phyloP scores from a whole-genome alignment of 1,139 yeast species.

The Geotrichum cucujoidarum region DNA sequence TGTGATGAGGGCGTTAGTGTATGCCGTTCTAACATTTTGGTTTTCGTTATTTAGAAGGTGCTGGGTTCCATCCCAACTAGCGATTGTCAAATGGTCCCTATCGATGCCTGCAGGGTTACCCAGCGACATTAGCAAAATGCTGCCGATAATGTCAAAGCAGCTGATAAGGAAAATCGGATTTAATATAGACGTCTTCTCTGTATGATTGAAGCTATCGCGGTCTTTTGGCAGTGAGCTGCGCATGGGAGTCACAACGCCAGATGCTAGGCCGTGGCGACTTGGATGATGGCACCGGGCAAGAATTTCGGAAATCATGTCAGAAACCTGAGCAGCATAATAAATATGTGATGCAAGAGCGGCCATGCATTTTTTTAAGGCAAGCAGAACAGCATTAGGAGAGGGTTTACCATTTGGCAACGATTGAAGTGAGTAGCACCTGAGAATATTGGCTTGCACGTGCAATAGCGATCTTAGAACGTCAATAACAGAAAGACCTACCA shows the following conservation, averaged over 20 bases:
- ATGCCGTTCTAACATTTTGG: constrained; percentile 29
- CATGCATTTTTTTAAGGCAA: constrained; percentile 42
- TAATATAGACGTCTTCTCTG: background rate
- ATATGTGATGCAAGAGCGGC: constrained; percentile 65
- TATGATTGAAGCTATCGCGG: background rate
- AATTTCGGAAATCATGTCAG: constrained; percentile 61
- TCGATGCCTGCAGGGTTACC: constrained; percentile 11
- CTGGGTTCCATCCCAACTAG: constrained; percentile 37
- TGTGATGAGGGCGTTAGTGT: constrained; percentile 27
- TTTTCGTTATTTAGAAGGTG: constrained; percentile 30
- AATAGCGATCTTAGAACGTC: constrained; percentile 68
- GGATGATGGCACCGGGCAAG: constrained; percentile 21
- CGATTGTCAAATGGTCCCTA: constrained; percentile 33
- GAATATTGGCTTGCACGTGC: constrained; percentile 45
- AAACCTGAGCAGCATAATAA: constrained; percentile 75
- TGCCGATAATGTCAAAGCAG: constrained; percentile 6
- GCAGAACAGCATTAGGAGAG: constrained; percentile 23
- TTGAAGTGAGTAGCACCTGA: constrained; percentile 23
- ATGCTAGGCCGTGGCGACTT: background rate
- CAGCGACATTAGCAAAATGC: constrained; percentile 2
- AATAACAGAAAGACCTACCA: constrained; percentile 88
- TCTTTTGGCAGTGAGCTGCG: background rate
- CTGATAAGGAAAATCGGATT: constrained; percentile 4
- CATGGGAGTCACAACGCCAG: constrained; percentile 4
- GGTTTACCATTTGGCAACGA: constrained; percentile 13